These are phyloP conservation scores for Neltuma alba DNA, from an alignment of 306 rosid genomes.

Conservation along the genomic window DNA sequence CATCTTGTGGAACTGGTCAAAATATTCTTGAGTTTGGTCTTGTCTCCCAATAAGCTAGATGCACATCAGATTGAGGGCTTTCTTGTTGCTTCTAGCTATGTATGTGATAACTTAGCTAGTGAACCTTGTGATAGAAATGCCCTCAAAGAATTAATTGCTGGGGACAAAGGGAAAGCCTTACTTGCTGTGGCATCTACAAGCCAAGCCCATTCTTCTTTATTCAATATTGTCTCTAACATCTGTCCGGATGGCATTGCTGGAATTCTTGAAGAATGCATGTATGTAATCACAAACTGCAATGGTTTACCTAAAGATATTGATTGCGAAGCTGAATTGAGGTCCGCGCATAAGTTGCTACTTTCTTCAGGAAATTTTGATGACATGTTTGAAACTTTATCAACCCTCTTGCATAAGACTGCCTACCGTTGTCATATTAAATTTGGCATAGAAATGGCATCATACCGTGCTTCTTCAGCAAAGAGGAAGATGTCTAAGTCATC, in stretches of 20 bases:
- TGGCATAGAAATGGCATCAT: conserved; percentile 59
- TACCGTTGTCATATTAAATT: conserved; percentile 80
- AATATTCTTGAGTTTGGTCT: conserved; percentile 56
- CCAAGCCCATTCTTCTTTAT: conserved; percentile 70
- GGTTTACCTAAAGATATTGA: conserved; percentile 75
- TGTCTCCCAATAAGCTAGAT: conserved; percentile 57
- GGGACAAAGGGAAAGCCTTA: conserved; percentile 64
- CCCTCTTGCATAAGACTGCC: conserved; percentile 73
- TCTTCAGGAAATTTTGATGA: conserved; percentile 71
- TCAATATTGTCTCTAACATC: conserved; percentile 64
- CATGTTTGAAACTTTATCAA: conserved; percentile 68
- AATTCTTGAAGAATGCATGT: conserved; percentile 69
- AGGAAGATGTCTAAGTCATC: conserved; percentile 53
- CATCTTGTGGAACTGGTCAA: conserved; percentile 71
- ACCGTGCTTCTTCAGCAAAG: conserved; percentile 49
- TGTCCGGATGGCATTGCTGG: conserved; percentile 62
- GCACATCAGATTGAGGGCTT: conserved; percentile 69
- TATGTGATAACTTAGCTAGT: conserved; percentile 54
- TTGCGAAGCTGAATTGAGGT: conserved; percentile 77
- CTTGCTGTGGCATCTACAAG: conserved; percentile 58
- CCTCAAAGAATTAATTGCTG: conserved; percentile 64
- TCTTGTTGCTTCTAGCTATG: conserved; percentile 65
- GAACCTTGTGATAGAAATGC: conserved; percentile 55
- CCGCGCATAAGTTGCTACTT: conserved; percentile 77
- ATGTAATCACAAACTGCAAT: conserved; percentile 61